Conservation (phyloP, 2,329 filamentous ascomycete genomes). For the Aplosporella prunicola region DNA sequence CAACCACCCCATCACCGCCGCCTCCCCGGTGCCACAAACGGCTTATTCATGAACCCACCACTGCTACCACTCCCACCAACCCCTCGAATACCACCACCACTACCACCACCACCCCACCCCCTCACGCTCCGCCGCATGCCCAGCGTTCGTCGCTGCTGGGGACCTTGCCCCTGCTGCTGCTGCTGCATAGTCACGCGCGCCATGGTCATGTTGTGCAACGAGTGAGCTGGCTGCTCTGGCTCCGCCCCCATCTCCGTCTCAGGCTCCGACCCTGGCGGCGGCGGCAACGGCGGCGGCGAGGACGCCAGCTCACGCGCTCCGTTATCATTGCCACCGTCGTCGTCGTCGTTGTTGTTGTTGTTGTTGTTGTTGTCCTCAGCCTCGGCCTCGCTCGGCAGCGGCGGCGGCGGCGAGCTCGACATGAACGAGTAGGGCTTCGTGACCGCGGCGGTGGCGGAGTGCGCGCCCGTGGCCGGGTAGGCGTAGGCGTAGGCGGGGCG, state of each 20-base stretch:
- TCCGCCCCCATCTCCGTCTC: not conserved
- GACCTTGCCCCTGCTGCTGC: conserved; percentile 18
- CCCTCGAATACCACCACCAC: too few relatives aligned
- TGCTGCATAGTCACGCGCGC: conserved; percentile 9
- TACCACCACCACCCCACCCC: conserved; percentile 35
- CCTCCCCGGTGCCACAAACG: conserved; percentile 3
- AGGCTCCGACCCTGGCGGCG: not conserved
- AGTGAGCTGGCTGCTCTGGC: conserved; percentile 23
- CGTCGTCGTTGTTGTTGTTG: too few relatives aligned
- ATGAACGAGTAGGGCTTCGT: conserved; percentile 3
- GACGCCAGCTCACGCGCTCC: conserved; percentile 13
- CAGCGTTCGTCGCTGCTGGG: conserved; percentile 35
- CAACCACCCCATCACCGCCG: too few relatives aligned
- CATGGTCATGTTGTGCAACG: conserved; percentile 37
- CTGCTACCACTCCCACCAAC: too few relatives aligned
- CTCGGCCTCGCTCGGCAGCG: not conserved
- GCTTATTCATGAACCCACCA: conserved; percentile 7
- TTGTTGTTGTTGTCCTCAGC: too few relatives aligned
- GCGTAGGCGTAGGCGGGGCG: not conserved
- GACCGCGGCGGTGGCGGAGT: not conserved
- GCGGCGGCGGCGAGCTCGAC: conserved; percentile 2
- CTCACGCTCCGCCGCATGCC: conserved; percentile 43
- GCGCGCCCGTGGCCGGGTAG: too few relatives aligned
- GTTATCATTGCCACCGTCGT: conserved; percentile 8
- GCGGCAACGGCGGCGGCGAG: not conserved